A percentile compares a stretch with the other conserved stretches of the same genome.
phyloP scores from a whole-genome alignment of 1,284 basidiomycete species.

The Pterulicium gracile region DNA sequence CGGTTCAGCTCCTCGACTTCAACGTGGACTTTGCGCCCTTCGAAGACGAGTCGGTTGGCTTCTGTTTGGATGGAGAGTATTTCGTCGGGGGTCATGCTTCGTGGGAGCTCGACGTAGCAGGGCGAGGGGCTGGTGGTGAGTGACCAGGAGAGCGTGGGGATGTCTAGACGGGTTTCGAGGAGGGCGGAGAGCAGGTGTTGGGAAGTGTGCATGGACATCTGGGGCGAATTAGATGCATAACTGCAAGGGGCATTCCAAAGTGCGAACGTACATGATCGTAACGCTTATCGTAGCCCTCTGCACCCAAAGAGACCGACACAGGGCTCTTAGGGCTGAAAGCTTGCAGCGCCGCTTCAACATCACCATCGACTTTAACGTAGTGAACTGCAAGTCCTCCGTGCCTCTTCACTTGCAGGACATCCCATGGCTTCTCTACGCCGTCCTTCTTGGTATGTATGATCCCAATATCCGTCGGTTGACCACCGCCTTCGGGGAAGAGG shows the following conservation, averaged over 20 bases:
- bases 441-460: constrained; percentile 34
- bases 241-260: not conserved
- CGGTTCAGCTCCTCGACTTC: constrained; percentile 57
- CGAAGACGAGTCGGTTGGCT: constrained; percentile 57
- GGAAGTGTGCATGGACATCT: constrained; percentile 80
- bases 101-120: constrained; percentile 71
- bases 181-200: constrained; percentile 81
- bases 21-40: constrained; percentile 51
- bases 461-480: constrained; percentile 77
- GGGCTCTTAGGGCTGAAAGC: constrained; percentile 38
- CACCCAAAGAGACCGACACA: constrained; percentile 46
- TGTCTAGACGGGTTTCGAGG: constrained; percentile 51
- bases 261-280: constrained; percentile 61
- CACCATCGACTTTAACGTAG: constrained; percentile 44
- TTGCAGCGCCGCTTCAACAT: constrained; percentile 31
- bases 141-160: constrained; percentile 83
- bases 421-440: constrained; percentile 30
- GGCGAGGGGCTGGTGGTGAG: constrained; percentile 56
- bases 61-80: constrained; percentile 51
- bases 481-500: constrained; percentile 86
- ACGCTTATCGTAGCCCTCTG: constrained; percentile 58
- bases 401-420: constrained; percentile 63
- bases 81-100: constrained; percentile 57
- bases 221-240: too few species aligned
- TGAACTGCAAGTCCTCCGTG: constrained; percentile 72